phyloP scores from a whole-genome alignment of 2,329 filamentous ascomycete genomes.

The Cordyceps tenuipes region DNA sequence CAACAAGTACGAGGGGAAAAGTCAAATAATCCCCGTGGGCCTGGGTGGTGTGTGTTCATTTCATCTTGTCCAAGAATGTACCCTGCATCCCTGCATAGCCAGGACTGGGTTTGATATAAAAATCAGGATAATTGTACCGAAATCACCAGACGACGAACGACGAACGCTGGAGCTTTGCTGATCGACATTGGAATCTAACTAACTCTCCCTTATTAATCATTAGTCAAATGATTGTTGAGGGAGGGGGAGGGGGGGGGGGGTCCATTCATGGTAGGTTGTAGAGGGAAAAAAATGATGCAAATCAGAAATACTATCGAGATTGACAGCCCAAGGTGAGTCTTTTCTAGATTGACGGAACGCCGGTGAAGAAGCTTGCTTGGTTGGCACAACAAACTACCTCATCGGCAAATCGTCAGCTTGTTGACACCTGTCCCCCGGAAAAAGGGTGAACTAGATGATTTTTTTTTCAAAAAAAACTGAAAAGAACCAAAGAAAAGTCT shows the following conservation, averaged over 20 bases:
- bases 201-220: not conserved
- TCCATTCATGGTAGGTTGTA: conserved; percentile 4
- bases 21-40: too few relatives aligned
- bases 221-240: not conserved
- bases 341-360: too few relatives aligned
- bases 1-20: too few relatives aligned
- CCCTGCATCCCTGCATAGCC: too few relatives aligned
- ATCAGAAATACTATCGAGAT: not conserved
- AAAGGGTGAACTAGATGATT: not conserved
- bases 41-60: not conserved
- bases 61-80: too few relatives aligned
- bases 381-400: too few relatives aligned
- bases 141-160: not conserved
- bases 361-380: too few relatives aligned
- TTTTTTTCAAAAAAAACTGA: too few relatives aligned
- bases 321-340: not conserved
- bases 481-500: not conserved
- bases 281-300: too few relatives aligned
- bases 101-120: too few relatives aligned
- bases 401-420: too few relatives aligned
- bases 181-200: not conserved
- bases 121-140: not conserved
- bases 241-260: not conserved
- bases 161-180: not conserved
- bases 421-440: too few relatives aligned